A percentile compares a stretch with the other conserved stretches of the same genome.
Evolutionary conservation across 2,329 filamentous ascomycete species (phyloP).

Genomic region (Ascomycota sp.): DNA sequence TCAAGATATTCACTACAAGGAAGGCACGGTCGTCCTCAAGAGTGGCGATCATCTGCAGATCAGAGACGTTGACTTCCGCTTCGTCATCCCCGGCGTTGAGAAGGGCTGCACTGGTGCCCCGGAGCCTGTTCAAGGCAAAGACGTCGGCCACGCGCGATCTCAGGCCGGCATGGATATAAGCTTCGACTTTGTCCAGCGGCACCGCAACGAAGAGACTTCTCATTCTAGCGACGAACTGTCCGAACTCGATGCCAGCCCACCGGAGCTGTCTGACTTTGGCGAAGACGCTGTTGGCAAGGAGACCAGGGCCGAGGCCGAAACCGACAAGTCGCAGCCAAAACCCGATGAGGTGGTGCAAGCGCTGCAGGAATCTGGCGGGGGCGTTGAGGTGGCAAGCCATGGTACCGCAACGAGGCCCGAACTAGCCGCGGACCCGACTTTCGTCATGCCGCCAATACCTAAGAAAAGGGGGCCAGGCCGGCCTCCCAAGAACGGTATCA

Average conservation of each 20-base stretch:
- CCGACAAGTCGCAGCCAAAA: conserved; percentile 6
- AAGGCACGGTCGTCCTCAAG: conserved; percentile 31
- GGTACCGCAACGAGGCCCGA: conserved; percentile 12
- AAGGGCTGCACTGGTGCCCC: conserved; percentile 35
- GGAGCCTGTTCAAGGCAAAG: conserved; percentile 27
- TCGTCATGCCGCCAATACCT: conserved; percentile 21
- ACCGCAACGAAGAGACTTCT: conserved; percentile 30
- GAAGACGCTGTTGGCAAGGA: too few relatives aligned
- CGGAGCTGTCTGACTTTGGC: conserved; percentile 17
- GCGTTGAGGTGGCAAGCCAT: conserved; percentile 9
- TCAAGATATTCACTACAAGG: conserved; percentile 34
- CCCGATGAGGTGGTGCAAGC: conserved; percentile 3
- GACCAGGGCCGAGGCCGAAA: conserved; percentile 9
- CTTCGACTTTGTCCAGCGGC: conserved; percentile 45
- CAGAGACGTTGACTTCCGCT: conserved; percentile 44
- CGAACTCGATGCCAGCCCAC: conserved; percentile 18
- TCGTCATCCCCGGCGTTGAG: conserved; percentile 43
- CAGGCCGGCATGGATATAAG: conserved; percentile 48
- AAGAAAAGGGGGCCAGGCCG: conserved; percentile 58
- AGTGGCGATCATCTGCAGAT: conserved; percentile 49
- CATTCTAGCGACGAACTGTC: conserved; percentile 33
- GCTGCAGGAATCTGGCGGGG: conserved; percentile 5
- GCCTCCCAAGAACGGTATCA: conserved; percentile 61
- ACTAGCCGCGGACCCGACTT: too few relatives aligned
- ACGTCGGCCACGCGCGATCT: conserved; percentile 24